These are phyloP conservation scores for Penicillium flavigenum DNA, from an alignment of 495 filamentous ascomycete genomes.

Conservation along the genomic window DNA sequence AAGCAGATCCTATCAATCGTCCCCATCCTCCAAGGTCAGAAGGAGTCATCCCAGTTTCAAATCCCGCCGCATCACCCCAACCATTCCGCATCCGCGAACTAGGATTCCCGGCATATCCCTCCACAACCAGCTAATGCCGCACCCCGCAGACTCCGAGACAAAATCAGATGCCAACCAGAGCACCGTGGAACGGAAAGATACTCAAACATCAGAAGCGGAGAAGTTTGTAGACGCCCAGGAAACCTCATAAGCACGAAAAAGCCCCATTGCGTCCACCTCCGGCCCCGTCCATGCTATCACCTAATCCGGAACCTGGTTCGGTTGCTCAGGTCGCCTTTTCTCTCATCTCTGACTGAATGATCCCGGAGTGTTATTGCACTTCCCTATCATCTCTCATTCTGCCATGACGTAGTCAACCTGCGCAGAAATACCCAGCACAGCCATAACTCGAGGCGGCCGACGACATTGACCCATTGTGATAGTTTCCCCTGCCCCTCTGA, in stretches of 20 bases:
- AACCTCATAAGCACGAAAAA: slow-evolving; percentile 19
- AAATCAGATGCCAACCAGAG: slow-evolving; percentile 11
- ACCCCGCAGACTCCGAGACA: slow-evolving; percentile 15
- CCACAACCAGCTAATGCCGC: slow-evolving; percentile 27
- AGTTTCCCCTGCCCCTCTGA: slow-evolving; percentile 13
- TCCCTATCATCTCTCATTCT: slow-evolving; percentile 7
- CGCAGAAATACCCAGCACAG: slow-evolving; percentile 22
- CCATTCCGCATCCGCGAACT: slow-evolving; percentile 10
- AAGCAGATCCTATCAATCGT: slow-evolving; percentile 85
- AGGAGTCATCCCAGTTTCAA: slow-evolving; percentile 36
- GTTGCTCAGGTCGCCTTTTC: slow-evolving; percentile 1
- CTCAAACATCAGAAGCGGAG: slow-evolving; percentile 49
- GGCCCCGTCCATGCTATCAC: neutral
- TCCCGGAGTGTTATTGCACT: neutral
- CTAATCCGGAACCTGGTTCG: neutral
- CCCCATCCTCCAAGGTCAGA: slow-evolving; percentile 79
- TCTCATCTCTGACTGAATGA: neutral
- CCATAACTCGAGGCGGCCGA: slow-evolving; percentile 8
- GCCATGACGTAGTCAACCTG: slow-evolving; percentile 27
- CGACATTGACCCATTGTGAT: slow-evolving; percentile 10
- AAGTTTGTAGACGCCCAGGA: slow-evolving; percentile 61
- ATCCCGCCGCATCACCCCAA: slow-evolving; percentile 41
- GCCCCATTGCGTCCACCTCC: slow-evolving; percentile 7
- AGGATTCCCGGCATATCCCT: slow-evolving; percentile 9
- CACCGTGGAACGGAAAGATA: slow-evolving; percentile 48